Percentiles rank a stretch among this genome's conserved stretches.
phyloP scores from a whole-genome alignment of 305 asterid genomes.

The Andrographis paniculata region DNA sequence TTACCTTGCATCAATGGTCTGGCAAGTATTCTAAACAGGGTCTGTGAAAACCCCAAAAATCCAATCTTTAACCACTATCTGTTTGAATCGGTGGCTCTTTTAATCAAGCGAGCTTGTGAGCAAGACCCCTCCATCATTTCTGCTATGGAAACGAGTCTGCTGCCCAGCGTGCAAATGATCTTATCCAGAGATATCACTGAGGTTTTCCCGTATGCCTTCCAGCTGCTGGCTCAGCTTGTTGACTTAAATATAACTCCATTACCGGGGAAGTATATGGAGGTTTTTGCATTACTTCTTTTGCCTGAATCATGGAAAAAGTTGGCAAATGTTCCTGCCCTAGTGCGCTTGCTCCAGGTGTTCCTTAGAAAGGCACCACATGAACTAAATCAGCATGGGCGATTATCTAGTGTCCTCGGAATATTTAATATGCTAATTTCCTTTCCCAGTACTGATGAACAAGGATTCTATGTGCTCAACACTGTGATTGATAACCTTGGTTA shows the following conservation, averaged over 20 bases:
- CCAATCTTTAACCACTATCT: conserved; percentile 81
- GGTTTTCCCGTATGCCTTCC: conserved; percentile 89
- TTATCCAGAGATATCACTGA: conserved; percentile 66
- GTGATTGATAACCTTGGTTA: conserved; percentile 80
- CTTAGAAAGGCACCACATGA: conserved; percentile 83
- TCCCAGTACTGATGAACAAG: conserved; percentile 76
- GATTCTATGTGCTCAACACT: conserved; percentile 90
- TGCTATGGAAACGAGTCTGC: conserved; percentile 64
- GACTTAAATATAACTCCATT: conserved; percentile 60
- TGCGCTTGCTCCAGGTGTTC: conserved; percentile 86
- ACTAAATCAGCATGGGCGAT: conserved; percentile 71
- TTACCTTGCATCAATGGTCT: conserved; percentile 73
- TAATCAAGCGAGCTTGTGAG: conserved; percentile 72
- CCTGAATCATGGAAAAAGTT: conserved; percentile 86
- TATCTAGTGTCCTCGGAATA: conserved; percentile 71
- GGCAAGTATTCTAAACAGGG: conserved; percentile 52
- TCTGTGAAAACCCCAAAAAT: conserved; percentile 81
- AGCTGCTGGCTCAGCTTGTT: conserved; percentile 92
- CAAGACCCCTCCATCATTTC: conserved; percentile 67
- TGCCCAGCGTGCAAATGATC: conserved; percentile 65
- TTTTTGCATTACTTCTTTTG: conserved; percentile 63
- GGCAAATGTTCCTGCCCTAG: conserved; percentile 90
- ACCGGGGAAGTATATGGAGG: conserved; percentile 69
- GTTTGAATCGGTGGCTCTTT: conserved; percentile 83
- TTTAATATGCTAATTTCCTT: conserved; percentile 56